Base-by-base conservation (phyloP, 2,329 filamentous ascomycete genomes). In the Coniochaeta ligniaria region DNA sequence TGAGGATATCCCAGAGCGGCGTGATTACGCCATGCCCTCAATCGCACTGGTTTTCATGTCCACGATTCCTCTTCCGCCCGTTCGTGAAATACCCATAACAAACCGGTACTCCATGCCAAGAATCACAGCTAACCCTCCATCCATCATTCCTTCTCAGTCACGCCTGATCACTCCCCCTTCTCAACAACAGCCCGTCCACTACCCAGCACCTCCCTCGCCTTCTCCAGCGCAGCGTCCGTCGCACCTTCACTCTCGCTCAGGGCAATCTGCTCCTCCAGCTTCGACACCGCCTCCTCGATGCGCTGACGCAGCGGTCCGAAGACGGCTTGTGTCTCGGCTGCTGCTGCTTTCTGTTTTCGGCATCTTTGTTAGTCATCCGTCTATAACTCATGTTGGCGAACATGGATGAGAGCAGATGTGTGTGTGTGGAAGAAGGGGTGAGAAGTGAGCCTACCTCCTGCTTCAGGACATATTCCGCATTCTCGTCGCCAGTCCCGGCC, bases 301-400 rank as follows among this genome's bases (percentile, higher is more conserved):
- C 91, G 88, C 69, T 84, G 73, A 67, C 83, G 83, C 65, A 98
- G 76, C 1, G 85, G 85, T 2, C 82, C 88, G 68, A 98, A 89
- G 31, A 98, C 85, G 60, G 87, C 89, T 72, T 89, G 89, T 9
- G 95, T 98, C 77, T 99, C 91, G 65, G 92, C 86, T n/a, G 92
- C 78, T 24, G 90, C 93, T 78, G 85, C 83, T 76, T 84, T 83
- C 92, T 96, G 68, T 62, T 31, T 55, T 55, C 35, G 26, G 2
- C 4, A 24, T 41, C 16, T n/a, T 41, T n/a, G 38, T 41, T 11
- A 41, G 38, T 9, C 3, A n/a, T 20, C n/a, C n/a, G n/a, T n/a
- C n/a, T n/a, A n/a, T n/a, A n/a, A n/a, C n/a, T n/a, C 28, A 31
- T 31, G 28, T 31, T 31, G 5, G 9, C 9, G 28, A 9, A 31